Evolutionary conservation across 2,329 filamentous ascomycete species (phyloP).

Genomic region (Diaporthe sp.): DNA sequence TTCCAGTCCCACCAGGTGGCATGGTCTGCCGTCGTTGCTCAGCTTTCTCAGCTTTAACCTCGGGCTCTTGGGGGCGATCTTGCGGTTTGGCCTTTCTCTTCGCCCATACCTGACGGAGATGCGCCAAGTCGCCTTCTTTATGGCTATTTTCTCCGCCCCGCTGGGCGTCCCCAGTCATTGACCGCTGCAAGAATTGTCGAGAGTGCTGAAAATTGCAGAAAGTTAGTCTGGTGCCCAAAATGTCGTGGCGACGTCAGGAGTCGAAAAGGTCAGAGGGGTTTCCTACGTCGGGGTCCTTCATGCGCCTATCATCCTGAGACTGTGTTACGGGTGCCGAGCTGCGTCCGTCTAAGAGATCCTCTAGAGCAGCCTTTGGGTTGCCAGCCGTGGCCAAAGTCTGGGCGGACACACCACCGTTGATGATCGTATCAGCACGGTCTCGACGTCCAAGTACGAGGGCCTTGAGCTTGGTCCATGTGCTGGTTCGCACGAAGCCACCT

Average conservation of each 20-base stretch:
- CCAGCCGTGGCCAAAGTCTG: neutral
- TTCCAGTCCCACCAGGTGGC: neutral
- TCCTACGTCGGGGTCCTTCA: constrained; percentile 25
- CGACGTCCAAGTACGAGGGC: neutral
- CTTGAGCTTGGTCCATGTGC: neutral
- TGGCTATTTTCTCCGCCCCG: neutral
- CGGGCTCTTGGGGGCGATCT: neutral
- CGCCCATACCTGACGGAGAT: constrained; percentile 8
- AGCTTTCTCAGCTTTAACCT: constrained; percentile 7
- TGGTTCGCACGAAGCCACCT: neutral
- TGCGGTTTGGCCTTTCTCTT: neutral
- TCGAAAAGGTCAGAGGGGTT: neutral
- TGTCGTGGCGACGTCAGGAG: neutral
- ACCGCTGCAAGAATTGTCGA: constrained; percentile 15
- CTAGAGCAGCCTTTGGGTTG: neutral
- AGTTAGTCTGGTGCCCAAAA: neutral
- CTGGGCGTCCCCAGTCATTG: neutral
- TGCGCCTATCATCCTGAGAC: neutral
- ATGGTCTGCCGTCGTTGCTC: constrained; percentile 5
- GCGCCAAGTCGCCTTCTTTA: constrained; percentile 4
- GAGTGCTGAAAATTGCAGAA: constrained; percentile 13
- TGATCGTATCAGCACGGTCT: constrained; percentile 12
- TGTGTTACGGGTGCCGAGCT: neutral
- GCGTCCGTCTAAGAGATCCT: neutral
- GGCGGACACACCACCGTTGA: neutral